A percentile compares a stretch with the other conserved stretches of the same genome.
Evolutionary conservation across 2,329 filamentous ascomycete species (phyloP).

Genomic region (Pseudocercospora crystallina): DNA sequence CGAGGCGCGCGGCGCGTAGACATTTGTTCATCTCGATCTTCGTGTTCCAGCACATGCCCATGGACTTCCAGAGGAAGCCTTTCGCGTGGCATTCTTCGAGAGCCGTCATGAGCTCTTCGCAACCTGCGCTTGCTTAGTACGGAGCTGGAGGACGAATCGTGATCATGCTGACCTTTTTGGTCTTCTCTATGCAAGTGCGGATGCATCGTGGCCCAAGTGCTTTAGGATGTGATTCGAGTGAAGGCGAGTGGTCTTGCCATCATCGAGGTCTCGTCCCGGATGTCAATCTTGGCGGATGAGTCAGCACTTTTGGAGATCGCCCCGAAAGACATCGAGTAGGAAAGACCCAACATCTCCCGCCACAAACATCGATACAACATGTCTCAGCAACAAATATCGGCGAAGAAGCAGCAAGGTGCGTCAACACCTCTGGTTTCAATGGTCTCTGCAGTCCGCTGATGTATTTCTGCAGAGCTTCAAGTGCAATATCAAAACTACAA

Average conservation of each 20-base stretch:
- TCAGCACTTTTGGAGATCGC: no score
- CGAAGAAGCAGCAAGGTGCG: slow-evolving; percentile 74
- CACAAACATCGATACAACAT: slow-evolving; percentile 36
- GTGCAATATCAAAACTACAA: slow-evolving; percentile 75
- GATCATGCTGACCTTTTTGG: slow-evolving; percentile 64
- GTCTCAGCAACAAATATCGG: slow-evolving; percentile 52
- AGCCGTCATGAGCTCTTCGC: slow-evolving; percentile 88
- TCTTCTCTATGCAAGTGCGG: slow-evolving; percentile 93
- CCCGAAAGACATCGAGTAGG: no score
- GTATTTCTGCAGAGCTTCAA: slow-evolving; percentile 65
- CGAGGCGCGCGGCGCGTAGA: slow-evolving; percentile 74
- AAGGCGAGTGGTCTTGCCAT: no score
- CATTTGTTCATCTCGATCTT: slow-evolving; percentile 85
- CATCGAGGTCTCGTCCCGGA: no score
- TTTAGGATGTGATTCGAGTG: no score
- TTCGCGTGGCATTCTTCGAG: slow-evolving; percentile 93
- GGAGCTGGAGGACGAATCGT: not conserved
- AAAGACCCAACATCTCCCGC: not conserved
- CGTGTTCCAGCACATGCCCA: slow-evolving; percentile 84
- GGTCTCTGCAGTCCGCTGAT: not conserved
- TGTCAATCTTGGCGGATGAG: no score
- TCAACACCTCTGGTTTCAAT: not conserved
- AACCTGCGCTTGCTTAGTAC: slow-evolving; percentile 58
- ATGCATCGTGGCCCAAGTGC: slow-evolving; percentile 66
- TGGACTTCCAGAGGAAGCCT: slow-evolving; percentile 88